These are phyloP conservation scores for Alternaria infectoria DNA, from an alignment of 2,329 filamentous ascomycete genomes.

Conservation along the genomic window DNA sequence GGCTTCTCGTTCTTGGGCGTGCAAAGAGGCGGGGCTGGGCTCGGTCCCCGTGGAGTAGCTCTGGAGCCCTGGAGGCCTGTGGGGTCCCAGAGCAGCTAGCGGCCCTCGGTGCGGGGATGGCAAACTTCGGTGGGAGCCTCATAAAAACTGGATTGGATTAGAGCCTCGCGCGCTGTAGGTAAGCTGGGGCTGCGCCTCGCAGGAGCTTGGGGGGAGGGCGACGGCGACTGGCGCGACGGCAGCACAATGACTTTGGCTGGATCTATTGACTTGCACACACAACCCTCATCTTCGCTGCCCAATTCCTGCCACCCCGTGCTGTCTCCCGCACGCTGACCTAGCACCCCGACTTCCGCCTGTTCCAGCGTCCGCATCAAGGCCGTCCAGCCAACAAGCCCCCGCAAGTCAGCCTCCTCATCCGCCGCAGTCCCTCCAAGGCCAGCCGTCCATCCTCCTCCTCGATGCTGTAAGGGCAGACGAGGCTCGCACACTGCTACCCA, in stretches of 20 bases:
- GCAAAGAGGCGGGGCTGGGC: slow-evolving; percentile 2
- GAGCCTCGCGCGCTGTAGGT: slow-evolving; percentile 15
- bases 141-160: slow-evolving; percentile 16
- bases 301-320: neutral
- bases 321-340: neutral
- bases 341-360: slow-evolving; percentile 9
- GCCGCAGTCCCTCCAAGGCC: slow-evolving; percentile 2
- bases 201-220: neutral
- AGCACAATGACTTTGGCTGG: neutral
- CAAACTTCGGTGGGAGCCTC: slow-evolving; percentile 19
- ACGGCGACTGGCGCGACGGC: neutral
- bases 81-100: slow-evolving; percentile 12
- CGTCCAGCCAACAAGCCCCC: slow-evolving; percentile 19
- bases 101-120: slow-evolving; percentile 16
- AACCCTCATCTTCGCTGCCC: neutral
- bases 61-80: neutral
- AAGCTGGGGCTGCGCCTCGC: slow-evolving; percentile 16
- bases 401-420: slow-evolving; percentile 25
- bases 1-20: neutral
- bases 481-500: slow-evolving; percentile 9
- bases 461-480: slow-evolving; percentile 9
- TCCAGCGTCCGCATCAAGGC: slow-evolving; percentile 10
- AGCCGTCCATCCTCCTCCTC: slow-evolving; percentile 4
- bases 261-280: neutral
- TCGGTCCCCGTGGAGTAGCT: slow-evolving; percentile 12